Evolutionary conservation across 805 yeast genomes (phyloP).

Genomic region (Clavispora vitiphila): DNA sequence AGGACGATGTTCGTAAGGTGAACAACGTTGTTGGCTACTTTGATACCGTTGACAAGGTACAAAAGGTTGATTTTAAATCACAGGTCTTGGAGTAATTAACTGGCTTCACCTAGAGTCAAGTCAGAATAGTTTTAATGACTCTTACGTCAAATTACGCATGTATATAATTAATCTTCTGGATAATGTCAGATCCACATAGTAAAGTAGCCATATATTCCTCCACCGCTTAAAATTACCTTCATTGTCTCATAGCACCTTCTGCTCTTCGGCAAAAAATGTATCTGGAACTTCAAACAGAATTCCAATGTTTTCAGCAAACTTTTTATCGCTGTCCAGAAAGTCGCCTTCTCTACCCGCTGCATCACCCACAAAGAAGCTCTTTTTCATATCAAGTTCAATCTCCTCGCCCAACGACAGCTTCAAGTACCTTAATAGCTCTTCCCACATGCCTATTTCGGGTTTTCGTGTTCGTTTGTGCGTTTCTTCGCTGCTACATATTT

Average conservation of each 20-base stretch:
- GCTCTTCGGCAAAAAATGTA: slow-evolving; percentile 40
- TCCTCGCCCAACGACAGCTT: slow-evolving; percentile 13
- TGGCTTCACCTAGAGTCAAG: no score
- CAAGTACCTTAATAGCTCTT: slow-evolving; percentile 42
- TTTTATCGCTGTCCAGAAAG: slow-evolving; percentile 72
- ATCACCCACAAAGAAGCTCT: slow-evolving; percentile 81
- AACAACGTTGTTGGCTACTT: slow-evolving; percentile 59
- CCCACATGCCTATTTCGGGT: slow-evolving; percentile 79
- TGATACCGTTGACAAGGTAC: slow-evolving; percentile 54
- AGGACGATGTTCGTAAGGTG: slow-evolving; percentile 22
- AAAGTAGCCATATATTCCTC: no score
- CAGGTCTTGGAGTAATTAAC: not conserved
- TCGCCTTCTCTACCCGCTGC: slow-evolving; percentile 86
- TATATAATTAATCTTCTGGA: not conserved
- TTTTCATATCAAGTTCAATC: slow-evolving; percentile 31
- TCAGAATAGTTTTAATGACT: no score
- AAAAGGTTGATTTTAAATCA: slow-evolving; percentile 2
- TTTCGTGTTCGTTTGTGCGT: slow-evolving; percentile 51
- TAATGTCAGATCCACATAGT: no score
- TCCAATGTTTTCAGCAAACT: slow-evolving; percentile 56
- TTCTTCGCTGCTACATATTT: slow-evolving; percentile 20
- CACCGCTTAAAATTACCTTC: no score
- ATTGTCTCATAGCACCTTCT: not conserved
- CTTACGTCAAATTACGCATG: slow-evolving; percentile 1
- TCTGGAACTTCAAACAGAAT: slow-evolving; percentile 69